Conservation (phyloP, 176 grass and related monocot genomes). For the Ensete ventricosum region DNA sequence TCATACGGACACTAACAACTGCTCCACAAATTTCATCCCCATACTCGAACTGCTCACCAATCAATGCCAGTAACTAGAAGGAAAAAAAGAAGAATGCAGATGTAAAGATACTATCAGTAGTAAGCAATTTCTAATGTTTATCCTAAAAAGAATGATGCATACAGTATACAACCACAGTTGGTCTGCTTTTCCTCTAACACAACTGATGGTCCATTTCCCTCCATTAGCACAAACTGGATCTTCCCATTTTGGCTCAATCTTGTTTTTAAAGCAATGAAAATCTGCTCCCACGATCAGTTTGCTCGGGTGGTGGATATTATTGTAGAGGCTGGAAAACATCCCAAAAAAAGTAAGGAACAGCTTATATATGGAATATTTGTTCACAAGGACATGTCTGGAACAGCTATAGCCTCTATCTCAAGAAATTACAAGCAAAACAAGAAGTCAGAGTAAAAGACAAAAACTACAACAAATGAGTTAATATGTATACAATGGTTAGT, state of each 20-base stretch:
- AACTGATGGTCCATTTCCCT: slow-evolving; percentile 89
- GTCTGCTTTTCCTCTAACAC: slow-evolving; percentile 71
- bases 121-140: neutral
- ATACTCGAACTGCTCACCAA: slow-evolving; percentile 93
- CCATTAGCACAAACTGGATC: slow-evolving; percentile 92
- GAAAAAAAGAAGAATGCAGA: neutral
- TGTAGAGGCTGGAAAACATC: slow-evolving; percentile 65
- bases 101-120: neutral
- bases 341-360: neutral
- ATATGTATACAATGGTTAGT: neutral
- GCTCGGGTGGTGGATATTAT: slow-evolving; percentile 84
- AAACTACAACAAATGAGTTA: neutral
- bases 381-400: neutral
- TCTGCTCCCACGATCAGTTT: slow-evolving; percentile 62
- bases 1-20: slow-evolving; percentile 63
- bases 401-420: too few relatives aligned
- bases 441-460: neutral
- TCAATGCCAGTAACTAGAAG: slow-evolving; percentile 67
- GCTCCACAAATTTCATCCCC: slow-evolving; percentile 96
- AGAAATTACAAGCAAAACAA: neutral
- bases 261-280: slow-evolving; percentile 88
- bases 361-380: neutral
- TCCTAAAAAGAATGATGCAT: slow-evolving; percentile 24
- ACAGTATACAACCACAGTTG: slow-evolving; percentile 90
- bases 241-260: slow-evolving; percentile 99